Percentiles rank a stretch among this genome's conserved stretches.
These are phyloP conservation scores for Pythium dissotocum DNA, from an alignment of 352 stramenopile genomes.

Conservation along the genomic window DNA sequence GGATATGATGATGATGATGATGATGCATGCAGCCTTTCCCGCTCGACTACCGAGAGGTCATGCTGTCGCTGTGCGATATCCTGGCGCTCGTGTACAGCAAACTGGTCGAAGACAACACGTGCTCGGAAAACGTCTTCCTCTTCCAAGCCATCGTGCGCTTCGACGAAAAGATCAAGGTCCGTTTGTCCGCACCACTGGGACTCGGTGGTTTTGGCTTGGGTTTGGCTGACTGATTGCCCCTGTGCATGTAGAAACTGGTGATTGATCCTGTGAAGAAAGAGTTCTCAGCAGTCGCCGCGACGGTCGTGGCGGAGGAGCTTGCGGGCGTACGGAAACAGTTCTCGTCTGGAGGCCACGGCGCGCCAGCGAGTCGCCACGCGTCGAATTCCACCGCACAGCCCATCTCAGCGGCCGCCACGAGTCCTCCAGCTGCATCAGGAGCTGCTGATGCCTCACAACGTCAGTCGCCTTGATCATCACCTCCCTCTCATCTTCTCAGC, in stretches of 20 bases:
- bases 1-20: conserved; percentile 10
- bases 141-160: conserved; percentile 82
- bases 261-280: conserved; percentile 84
- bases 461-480: neutral
- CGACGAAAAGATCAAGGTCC: conserved; percentile 81
- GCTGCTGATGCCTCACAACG: neutral
- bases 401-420: neutral
- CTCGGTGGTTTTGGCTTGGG: neutral
- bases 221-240: neutral
- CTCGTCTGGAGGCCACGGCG: conserved; percentile 27
- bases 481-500: neutral
- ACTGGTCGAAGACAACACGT: conserved; percentile 73
- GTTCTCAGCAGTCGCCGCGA: conserved; percentile 58
- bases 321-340: conserved; percentile 52
- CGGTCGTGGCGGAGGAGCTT: conserved; percentile 65
- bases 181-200: neutral
- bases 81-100: conserved; percentile 84
- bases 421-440: neutral
- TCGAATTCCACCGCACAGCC: neutral
- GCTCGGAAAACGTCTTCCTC: conserved; percentile 66
- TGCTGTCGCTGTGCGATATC: conserved; percentile 83
- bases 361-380: neutral
- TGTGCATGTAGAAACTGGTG: conserved; percentile 69
- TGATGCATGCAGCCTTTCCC: conserved; percentile 54
- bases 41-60: conserved; percentile 78